Conservation (phyloP, 2,329 filamentous ascomycete genomes). For the Cladorrhinum sp. region DNA sequence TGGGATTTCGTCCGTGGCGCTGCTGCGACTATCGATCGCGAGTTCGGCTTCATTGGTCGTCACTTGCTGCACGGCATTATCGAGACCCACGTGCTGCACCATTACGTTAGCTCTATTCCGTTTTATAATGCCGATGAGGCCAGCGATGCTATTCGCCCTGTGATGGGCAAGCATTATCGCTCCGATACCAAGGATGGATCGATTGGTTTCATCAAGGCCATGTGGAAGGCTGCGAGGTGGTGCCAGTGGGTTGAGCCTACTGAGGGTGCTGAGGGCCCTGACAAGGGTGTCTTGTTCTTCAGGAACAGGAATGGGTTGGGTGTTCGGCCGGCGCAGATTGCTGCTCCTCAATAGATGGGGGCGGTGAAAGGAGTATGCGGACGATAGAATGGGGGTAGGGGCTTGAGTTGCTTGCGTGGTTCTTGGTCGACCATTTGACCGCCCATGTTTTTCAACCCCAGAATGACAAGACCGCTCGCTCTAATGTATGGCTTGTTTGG, state of each 20-base stretch:
- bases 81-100: conserved; percentile 96
- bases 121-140: conserved; percentile 97
- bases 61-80: conserved; percentile 91
- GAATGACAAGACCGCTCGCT: neutral
- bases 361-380: neutral
- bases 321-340: conserved; percentile 40
- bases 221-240: conserved; percentile 77
- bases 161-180: conserved; percentile 97
- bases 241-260: conserved; percentile 98
- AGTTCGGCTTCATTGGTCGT: conserved; percentile 94
- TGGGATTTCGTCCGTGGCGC: conserved; percentile 95
- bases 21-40: conserved; percentile 92
- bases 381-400: neutral
- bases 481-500: neutral
- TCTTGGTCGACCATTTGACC: neutral
- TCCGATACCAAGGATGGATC: conserved; percentile 73
- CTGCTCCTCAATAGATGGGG: neutral
- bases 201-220: conserved; percentile 75
- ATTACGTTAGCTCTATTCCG: conserved; percentile 93
- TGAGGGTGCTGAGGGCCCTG: conserved; percentile 73
- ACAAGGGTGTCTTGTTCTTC: conserved; percentile 88
- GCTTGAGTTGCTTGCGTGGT: neutral
- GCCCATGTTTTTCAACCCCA: too few relatives aligned
- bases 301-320: conserved; percentile 90
- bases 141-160: conserved; percentile 84